These are phyloP conservation scores for Dictyostelium brefeldianum DNA, from an alignment of 78 protist species.

Conservation along the genomic window DNA sequence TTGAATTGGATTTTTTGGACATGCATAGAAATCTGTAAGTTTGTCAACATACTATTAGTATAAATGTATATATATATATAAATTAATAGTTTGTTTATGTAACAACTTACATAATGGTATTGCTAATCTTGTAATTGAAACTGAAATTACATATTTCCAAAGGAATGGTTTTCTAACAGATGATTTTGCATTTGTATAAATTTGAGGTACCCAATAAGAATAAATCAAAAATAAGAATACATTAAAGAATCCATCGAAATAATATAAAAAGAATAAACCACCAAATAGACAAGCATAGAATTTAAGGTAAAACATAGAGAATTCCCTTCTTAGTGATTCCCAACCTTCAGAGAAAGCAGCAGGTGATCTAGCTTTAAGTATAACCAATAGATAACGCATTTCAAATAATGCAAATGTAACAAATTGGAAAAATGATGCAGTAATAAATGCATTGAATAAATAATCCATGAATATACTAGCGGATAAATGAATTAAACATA, in stretches of 20 bases:
- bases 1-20: slow-evolving; percentile 83
- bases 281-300: slow-evolving; percentile 85
- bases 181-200: slow-evolving; percentile 29
- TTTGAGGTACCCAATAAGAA: slow-evolving; percentile 92
- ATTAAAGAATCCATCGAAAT: slow-evolving; percentile 54
- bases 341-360: slow-evolving; percentile 79
- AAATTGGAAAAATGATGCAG: slow-evolving; percentile 89
- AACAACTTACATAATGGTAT: slow-evolving; percentile 81
- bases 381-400: slow-evolving; percentile 83
- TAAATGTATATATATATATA: neutral
- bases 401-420: slow-evolving; percentile 87
- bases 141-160: slow-evolving; percentile 81
- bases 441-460: slow-evolving; percentile 89
- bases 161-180: slow-evolving; percentile 51
- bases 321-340: slow-evolving; percentile 82
- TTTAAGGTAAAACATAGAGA: slow-evolving; percentile 81
- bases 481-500: slow-evolving; percentile 86
- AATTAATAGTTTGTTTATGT: neutral
- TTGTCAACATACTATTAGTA: neutral
- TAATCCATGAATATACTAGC: slow-evolving; percentile 77
- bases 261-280: slow-evolving; percentile 83
- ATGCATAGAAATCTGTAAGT: slow-evolving; percentile 77
- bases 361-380: slow-evolving; percentile 87
- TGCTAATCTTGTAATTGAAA: slow-evolving; percentile 75
- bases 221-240: slow-evolving; percentile 80